These are phyloP conservation scores for Fusarium sp. DNA, from an alignment of 2,329 filamentous ascomycete species.

Conservation along the genomic window DNA sequence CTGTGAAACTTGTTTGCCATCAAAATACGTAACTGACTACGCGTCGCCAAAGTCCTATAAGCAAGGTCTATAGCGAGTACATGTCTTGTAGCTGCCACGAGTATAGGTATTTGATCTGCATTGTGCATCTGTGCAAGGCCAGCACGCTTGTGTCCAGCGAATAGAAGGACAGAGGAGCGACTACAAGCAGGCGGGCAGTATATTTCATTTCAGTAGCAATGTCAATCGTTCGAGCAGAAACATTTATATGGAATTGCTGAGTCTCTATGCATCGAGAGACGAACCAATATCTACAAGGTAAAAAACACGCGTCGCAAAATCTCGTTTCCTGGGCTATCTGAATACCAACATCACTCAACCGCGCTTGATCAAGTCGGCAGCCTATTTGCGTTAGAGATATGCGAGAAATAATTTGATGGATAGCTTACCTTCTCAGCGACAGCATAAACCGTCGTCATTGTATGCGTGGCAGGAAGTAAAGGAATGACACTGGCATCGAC, in stretches of 20 bases:
- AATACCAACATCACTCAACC: neutral
- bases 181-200: neutral
- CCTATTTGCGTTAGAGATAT: neutral
- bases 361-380: slow-evolving; percentile 26
- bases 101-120: neutral
- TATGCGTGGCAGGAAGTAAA: slow-evolving; percentile 36
- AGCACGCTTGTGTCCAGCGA: neutral
- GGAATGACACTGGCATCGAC: slow-evolving; percentile 49
- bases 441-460: slow-evolving; percentile 42
- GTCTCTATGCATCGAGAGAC: neutral
- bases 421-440: slow-evolving; percentile 41
- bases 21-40: neutral
- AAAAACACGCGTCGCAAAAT: no score
- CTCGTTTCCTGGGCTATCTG: neutral
- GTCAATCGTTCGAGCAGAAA: neutral
- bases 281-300: neutral
- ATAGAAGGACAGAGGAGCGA: neutral
- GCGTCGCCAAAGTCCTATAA: neutral
- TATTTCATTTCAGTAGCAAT: neutral
- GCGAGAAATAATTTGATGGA: accelerated
- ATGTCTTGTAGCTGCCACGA: neutral
- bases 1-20: neutral
- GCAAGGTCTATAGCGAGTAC: neutral
- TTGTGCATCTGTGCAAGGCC: neutral
- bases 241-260: neutral